Conservation (phyloP, 2,329 filamentous ascomycete species). For the Penicillium psychrosexuale region DNA sequence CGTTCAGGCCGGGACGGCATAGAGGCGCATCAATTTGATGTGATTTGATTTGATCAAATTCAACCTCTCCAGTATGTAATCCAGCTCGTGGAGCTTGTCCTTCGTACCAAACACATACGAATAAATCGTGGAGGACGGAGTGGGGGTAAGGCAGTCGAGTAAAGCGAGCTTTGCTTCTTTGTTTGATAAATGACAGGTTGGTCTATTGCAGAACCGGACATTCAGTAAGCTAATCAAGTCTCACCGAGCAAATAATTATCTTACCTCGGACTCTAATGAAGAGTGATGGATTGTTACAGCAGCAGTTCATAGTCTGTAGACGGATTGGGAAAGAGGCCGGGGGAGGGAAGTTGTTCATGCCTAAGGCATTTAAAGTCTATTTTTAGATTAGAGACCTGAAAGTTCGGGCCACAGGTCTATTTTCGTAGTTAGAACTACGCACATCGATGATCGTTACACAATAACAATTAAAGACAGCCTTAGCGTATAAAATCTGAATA, state of each 20-base stretch:
- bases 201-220: not conserved
- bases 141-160: constrained; percentile 8
- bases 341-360: constrained; percentile 6
- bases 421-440: constrained; percentile 8
- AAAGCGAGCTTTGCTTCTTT: constrained; percentile 8
- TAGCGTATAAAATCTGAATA: too few relatives aligned
- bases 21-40: constrained; percentile 28
- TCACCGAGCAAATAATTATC: constrained; percentile 1
- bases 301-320: constrained; percentile 19
- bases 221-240: not conserved
- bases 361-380: constrained; percentile 12
- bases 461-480: not conserved
- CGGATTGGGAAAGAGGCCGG: constrained; percentile 24
- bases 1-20: constrained; percentile 39
- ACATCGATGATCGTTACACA: not conserved
- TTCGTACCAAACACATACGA: constrained; percentile 16
- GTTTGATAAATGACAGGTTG: not conserved
- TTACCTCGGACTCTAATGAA: not conserved
- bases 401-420: not conserved
- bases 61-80: not conserved
- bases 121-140: constrained; percentile 16
- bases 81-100: constrained; percentile 11
- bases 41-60: not conserved
- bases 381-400: not conserved
- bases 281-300: constrained; percentile 4